A percentile compares a stretch with the other conserved stretches of the same genome.
phyloP scores from a whole-genome alignment of 2,329 filamentous ascomycete species.

The Colletotrichum cuscutae region DNA sequence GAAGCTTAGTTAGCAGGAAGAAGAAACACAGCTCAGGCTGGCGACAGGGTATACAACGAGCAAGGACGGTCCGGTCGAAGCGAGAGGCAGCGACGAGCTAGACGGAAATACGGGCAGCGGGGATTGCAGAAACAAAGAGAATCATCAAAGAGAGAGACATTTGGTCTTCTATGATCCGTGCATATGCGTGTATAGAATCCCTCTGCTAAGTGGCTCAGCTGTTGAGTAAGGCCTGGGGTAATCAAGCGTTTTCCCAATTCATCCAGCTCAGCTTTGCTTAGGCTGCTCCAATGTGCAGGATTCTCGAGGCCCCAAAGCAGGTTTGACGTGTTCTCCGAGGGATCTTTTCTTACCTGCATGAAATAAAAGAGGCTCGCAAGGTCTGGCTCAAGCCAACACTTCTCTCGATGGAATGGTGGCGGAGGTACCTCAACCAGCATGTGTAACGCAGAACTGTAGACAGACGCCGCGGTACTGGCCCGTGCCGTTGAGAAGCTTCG shows the following conservation, averaged over 20 bases:
- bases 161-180: constrained; percentile 6
- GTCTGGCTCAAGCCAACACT: neutral
- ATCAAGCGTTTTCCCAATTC: neutral
- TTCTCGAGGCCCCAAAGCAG: neutral
- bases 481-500: constrained; percentile 1
- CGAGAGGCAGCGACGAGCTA: constrained; percentile 21
- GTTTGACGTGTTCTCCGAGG: constrained; percentile 19
- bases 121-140: neutral
- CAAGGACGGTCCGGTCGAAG: neutral
- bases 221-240: neutral
- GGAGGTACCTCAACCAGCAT: neutral
- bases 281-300: neutral
- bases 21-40: constrained; percentile 1
- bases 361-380: neutral
- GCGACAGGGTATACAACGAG: constrained; percentile 8
- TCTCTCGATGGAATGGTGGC: neutral
- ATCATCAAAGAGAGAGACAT: neutral
- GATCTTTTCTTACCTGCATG: constrained; percentile 4
- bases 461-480: neutral
- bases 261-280: neutral
- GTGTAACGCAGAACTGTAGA: neutral
- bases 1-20: neutral
- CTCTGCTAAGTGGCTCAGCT: neutral
- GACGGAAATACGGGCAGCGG: neutral
- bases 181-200: neutral